Base-by-base conservation (phyloP, 2,329 filamentous ascomycete genomes). In the Chrysosporium queenslandicum region DNA sequence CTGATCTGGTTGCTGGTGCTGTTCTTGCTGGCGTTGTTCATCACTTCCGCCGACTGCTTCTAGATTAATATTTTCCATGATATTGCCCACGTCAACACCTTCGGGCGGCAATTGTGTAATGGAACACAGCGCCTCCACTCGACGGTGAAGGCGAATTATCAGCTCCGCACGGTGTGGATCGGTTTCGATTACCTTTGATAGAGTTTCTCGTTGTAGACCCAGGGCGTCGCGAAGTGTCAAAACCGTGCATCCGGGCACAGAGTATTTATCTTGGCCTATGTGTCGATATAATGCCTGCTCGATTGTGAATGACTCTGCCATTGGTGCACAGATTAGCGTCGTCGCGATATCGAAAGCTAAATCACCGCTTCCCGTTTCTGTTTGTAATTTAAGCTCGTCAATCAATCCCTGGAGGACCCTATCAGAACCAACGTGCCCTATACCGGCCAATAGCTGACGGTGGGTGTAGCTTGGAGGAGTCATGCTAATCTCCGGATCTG, bases 381-480 rank as follows among this genome's bases (percentile, higher is more conserved):
- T 63, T 51, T 74, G 69, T 12, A 69, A 59, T 50, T 72, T 69
- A 12, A 74, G 59, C 54, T 74, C 68, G 25, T 71, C 69, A 29
- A 74, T 55, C 7, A 74, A 52, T 5, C 63, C 60, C 2, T 57
- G 56, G 1, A 75, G 59, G 0, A 74, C 65, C 18, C 64, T 61
- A 7, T 64, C 56, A 1, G 71, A 60, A 6, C 73, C 72, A 2
- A 71, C 63, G n/a, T 73, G 64, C 4, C 64, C 63, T 34, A 74
- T 61, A 0, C 67, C 68, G 1, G 64, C 61, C 6, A 75, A 66
- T 14, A 82, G 60, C 56, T 77, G 73, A n/a, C 72, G 72, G 57
- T 78, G 77, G 0, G 75, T 77, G 60, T 81, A 82, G 39, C 69
- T 70, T 2, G 76, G 75, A 5, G 78, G 77, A 1, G 74, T 72